These are phyloP conservation scores for Aspergillus bombycis DNA, from an alignment of 2,329 filamentous ascomycete species.

Conservation along the genomic window DNA sequence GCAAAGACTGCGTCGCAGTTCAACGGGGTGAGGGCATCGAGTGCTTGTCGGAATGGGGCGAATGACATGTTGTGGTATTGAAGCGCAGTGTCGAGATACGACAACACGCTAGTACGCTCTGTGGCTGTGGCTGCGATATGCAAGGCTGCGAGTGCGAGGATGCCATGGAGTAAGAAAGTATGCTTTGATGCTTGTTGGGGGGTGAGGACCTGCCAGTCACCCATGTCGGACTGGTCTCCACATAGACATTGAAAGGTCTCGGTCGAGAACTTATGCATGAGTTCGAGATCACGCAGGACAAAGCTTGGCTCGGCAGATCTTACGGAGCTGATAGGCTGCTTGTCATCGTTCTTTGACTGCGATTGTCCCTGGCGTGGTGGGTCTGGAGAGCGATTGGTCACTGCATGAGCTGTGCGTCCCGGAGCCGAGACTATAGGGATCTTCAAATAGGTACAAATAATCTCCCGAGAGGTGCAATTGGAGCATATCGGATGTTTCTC, in stretches of 20 bases:
- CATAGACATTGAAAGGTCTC: background rate
- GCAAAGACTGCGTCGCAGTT: background rate
- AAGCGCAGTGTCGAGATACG: background rate
- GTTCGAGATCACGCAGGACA: background rate
- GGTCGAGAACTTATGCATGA: background rate
- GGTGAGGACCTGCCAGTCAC: background rate
- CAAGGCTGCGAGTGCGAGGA: background rate
- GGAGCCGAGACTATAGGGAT: background rate
- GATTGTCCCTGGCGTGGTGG: background rate
- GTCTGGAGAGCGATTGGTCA: background rate
- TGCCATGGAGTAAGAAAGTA: background rate
- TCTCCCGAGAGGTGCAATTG: background rate
- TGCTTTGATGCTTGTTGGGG: background rate
- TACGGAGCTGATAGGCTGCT: background rate
- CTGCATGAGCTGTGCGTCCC: background rate
- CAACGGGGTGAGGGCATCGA: background rate
- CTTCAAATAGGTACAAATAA: background rate
- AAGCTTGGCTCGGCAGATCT: background rate
- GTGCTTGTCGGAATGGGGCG: background rate
- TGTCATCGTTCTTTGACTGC: background rate
- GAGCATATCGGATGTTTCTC: constrained; percentile 1
- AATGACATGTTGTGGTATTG: background rate
- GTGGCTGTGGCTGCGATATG: background rate
- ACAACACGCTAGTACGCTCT: background rate
- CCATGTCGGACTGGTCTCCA: background rate